phyloP scores from a whole-genome alignment of 2,329 filamentous ascomycete species.

The Fusarium beomiforme region DNA sequence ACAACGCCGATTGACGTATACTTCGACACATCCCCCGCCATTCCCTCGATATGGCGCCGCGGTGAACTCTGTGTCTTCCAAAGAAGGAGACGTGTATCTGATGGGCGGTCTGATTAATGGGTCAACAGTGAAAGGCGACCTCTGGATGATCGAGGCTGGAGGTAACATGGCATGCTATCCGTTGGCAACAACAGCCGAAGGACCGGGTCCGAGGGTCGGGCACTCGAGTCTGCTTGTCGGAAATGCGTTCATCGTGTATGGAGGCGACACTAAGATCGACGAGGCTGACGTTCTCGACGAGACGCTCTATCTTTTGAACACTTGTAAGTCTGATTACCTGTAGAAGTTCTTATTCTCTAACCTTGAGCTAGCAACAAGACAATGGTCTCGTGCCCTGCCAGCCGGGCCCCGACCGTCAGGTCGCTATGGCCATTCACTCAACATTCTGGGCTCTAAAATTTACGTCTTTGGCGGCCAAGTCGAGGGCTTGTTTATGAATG shows the following conservation, averaged over 20 bases:
- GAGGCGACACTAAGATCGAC: slow-evolving; percentile 96
- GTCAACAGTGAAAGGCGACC: slow-evolving; percentile 92
- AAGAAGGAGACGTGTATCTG: slow-evolving; percentile 96
- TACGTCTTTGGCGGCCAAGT: slow-evolving; percentile 98
- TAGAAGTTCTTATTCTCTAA: slow-evolving; percentile 27
- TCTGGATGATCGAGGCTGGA: slow-evolving; percentile 97
- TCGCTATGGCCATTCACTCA: slow-evolving; percentile 94
- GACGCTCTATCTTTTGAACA: slow-evolving; percentile 95
- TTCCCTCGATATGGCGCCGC: slow-evolving; percentile 98
- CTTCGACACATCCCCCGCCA: slow-evolving; percentile 81
- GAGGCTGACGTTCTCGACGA: slow-evolving; percentile 92
- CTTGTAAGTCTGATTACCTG: slow-evolving; percentile 72
- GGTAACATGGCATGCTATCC: slow-evolving; percentile 91
- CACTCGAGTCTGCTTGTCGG: slow-evolving; percentile 94
- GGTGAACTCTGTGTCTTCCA: slow-evolving; percentile 90
- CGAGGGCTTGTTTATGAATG: slow-evolving; percentile 98
- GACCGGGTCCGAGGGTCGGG: slow-evolving; percentile 92
- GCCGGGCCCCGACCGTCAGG: slow-evolving; percentile 86
- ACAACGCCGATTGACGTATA: slow-evolving; percentile 86
- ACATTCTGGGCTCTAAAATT: slow-evolving; percentile 96
- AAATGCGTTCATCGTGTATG: slow-evolving; percentile 99
- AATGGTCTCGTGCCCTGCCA: slow-evolving; percentile 95
- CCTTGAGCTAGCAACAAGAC: slow-evolving; percentile 78
- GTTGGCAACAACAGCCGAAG: slow-evolving; percentile 89
- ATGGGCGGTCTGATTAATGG: slow-evolving; percentile 98